Conservation (phyloP, 805 yeast species). For the Komagataella kurtzmanii region DNA sequence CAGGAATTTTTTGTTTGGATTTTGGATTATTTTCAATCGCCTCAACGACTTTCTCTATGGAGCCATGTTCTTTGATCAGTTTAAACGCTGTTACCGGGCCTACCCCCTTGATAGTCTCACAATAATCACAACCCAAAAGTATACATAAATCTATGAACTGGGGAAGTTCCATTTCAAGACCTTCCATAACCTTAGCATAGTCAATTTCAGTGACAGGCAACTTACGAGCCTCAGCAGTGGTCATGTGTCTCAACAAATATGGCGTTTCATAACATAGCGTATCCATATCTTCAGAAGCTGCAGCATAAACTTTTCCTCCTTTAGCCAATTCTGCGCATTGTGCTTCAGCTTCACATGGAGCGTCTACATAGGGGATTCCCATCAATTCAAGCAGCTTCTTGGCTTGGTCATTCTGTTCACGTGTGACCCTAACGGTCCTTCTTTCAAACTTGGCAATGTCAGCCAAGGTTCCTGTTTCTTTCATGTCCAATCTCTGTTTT, state of each 20-base stretch:
- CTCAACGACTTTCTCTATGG: constrained; percentile 67
- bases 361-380: constrained; percentile 92
- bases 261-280: constrained; percentile 89
- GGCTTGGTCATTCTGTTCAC: constrained; percentile 91
- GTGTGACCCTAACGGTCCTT: constrained; percentile 78
- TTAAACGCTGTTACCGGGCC: constrained; percentile 94
- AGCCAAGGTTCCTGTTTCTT: constrained; percentile 70
- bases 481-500: constrained; percentile 56
- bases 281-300: constrained; percentile 99
- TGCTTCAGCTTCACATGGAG: constrained; percentile 98
- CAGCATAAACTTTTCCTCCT: constrained; percentile 87
- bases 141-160: constrained; percentile 89
- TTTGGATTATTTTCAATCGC: constrained; percentile 41
- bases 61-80: constrained; percentile 72
- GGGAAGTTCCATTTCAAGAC: constrained; percentile 55
- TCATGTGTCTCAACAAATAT: constrained; percentile 70
- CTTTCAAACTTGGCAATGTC: constrained; percentile 68
- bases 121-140: constrained; percentile 90
- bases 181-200: constrained; percentile 55
- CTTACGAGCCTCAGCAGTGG: constrained; percentile 89
- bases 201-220: constrained; percentile 81
- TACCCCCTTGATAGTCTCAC: constrained; percentile 88
- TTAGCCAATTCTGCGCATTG: constrained; percentile 92
- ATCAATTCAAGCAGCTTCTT: constrained; percentile 64
- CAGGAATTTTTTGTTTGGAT: constrained; percentile 75